phyloP scores from a whole-genome alignment of 2,329 filamentous ascomycete genomes.

The Fusarium burgessii region DNA sequence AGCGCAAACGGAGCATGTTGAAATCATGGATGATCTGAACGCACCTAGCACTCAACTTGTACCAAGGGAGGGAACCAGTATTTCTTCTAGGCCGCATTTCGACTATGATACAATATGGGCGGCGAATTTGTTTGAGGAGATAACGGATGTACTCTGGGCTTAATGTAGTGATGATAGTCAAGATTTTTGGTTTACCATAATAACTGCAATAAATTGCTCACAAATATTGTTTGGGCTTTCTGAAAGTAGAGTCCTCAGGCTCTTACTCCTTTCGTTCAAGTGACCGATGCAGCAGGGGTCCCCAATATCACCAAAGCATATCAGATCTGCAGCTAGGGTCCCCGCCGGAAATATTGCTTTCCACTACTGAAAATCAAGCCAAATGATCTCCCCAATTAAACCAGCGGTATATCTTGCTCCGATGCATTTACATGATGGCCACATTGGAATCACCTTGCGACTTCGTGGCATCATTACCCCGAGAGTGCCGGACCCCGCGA shows the following conservation, averaged over 20 bases:
- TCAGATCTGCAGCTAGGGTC: neutral
- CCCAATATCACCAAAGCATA: neutral
- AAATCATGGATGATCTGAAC: accelerated
- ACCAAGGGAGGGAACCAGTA: neutral
- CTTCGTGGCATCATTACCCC: slow-evolving; percentile 19
- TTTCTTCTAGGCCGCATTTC: neutral
- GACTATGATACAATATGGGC: slow-evolving; percentile 27
- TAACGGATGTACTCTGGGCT: slow-evolving; percentile 15
- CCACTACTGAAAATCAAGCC: neutral
- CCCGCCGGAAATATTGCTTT: neutral
- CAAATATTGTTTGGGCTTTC: too few relatives aligned
- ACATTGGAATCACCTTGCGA: neutral
- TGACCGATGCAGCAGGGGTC: neutral
- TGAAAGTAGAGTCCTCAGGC: too few relatives aligned
- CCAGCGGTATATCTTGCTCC: neutral
- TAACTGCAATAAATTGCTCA: neutral
- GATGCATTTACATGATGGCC: neutral
- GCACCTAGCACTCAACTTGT: neutral
- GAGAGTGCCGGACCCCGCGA: neutral
- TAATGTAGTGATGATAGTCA: neutral
- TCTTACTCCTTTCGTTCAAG: neutral
- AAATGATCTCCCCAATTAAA: neutral
- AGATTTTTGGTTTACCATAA: accelerated
- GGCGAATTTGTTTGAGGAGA: slow-evolving; percentile 18
- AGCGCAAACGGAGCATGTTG: accelerated